Conservation (phyloP, 441 rosid genomes). For the Arabidopsis lyrata region DNA sequence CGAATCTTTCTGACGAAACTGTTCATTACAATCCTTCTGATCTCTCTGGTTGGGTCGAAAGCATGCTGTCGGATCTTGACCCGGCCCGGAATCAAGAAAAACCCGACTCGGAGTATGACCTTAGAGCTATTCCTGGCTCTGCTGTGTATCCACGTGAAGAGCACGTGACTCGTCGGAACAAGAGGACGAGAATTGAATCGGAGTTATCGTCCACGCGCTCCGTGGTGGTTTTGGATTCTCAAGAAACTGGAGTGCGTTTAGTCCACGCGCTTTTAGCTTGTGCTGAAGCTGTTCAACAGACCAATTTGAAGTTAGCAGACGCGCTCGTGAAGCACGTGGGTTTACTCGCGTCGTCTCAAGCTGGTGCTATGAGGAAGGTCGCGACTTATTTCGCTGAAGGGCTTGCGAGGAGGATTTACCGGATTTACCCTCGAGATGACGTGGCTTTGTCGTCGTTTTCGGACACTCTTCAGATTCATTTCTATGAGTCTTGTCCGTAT, state of each 20-base stretch:
- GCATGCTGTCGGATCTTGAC: constrained; percentile 56
- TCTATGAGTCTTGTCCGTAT: constrained; percentile 72
- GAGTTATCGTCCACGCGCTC: constrained; percentile 47
- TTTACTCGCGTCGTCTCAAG: constrained; percentile 58
- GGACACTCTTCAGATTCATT: constrained; percentile 63
- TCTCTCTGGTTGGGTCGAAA: constrained; percentile 63
- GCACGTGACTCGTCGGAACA: constrained; percentile 41
- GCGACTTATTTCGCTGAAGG: constrained; percentile 75
- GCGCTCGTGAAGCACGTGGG: constrained; percentile 67
- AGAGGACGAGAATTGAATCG: constrained; percentile 50
- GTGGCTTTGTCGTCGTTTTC: constrained; percentile 33
- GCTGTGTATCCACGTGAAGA: constrained; percentile 59
- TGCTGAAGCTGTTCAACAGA: constrained; percentile 68
- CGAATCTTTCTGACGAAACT: constrained; percentile 55
- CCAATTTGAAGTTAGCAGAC: constrained; percentile 60
- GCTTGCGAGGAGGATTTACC: constrained; percentile 62
- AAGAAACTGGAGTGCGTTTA: constrained; percentile 70
- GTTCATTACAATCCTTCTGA: constrained; percentile 69
- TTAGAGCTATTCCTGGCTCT: constrained; percentile 64
- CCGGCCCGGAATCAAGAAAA: constrained; percentile 31
- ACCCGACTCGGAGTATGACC: constrained; percentile 58
- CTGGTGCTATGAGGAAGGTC: constrained; percentile 72
- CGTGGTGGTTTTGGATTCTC: constrained; percentile 60
- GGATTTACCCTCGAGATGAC: constrained; percentile 56
- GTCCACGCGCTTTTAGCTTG: constrained; percentile 72